A percentile compares a stretch with the other conserved stretches of the same genome.
These are phyloP conservation scores for Silybum marianum DNA, from an alignment of 129 eudicot genomes.

Conservation along the genomic window DNA sequence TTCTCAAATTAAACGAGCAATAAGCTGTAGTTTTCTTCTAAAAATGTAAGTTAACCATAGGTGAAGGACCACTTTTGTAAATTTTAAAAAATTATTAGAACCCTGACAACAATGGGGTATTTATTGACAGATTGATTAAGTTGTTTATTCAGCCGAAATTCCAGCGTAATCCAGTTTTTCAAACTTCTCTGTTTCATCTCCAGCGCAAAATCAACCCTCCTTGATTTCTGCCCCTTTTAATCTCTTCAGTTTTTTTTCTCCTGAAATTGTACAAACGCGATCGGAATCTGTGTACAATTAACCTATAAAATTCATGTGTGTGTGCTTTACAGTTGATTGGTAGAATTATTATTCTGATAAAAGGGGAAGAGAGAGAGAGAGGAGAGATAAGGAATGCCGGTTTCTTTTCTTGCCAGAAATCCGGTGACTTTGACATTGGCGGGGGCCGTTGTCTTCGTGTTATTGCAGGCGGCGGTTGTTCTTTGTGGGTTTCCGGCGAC, in stretches of 20 bases:
- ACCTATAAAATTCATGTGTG: background rate
- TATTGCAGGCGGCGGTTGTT: constrained; percentile 39
- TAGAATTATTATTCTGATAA: background rate
- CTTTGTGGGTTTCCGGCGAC: constrained; percentile 44
- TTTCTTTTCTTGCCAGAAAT: constrained; percentile 22
- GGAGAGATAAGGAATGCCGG: constrained; percentile 41
- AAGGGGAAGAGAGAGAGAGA: background rate
- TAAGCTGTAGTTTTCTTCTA: background rate
- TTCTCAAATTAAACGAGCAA: background rate
- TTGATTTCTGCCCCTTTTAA: constrained; percentile 17
- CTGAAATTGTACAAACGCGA: background rate
- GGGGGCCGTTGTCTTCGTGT: constrained; percentile 18
- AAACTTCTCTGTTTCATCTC: constrained; percentile 27
- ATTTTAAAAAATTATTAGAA: background rate
- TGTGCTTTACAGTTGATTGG: background rate
- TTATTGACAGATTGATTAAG: constrained; percentile 7
- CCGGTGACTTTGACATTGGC: constrained; percentile 28
- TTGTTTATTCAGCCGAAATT: constrained; percentile 17
- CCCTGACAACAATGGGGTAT: constrained; percentile 18
- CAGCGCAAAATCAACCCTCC: constrained; percentile 22
- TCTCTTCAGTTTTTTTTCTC: background rate
- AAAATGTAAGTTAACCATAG: constrained; percentile 1
- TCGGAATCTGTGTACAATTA: background rate
- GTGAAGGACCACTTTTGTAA: constrained; percentile 19
- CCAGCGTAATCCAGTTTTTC: constrained; percentile 43